phyloP scores from a whole-genome alignment of 2,329 filamentous ascomycete genomes.

The Aspergillus fischeri region DNA sequence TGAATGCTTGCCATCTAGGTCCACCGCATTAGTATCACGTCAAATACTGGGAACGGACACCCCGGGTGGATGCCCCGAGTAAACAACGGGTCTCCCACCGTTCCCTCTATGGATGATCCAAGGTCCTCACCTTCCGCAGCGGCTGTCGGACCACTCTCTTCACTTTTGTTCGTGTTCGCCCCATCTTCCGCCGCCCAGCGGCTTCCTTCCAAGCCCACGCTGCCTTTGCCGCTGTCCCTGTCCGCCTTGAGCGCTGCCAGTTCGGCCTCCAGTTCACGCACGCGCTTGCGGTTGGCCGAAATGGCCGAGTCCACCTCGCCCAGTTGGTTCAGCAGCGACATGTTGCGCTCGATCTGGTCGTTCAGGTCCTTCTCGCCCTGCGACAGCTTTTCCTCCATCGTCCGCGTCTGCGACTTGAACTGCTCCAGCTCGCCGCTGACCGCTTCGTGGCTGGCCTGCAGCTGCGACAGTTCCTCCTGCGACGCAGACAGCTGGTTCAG shows the following conservation, averaged over 20 bases:
- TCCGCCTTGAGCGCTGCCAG: conserved; percentile 34
- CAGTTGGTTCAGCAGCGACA: conserved; percentile 37
- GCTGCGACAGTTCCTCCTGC: conserved; percentile 29
- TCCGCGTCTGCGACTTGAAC: conserved; percentile 23
- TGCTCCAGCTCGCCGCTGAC: conserved; percentile 31
- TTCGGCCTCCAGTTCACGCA: conserved; percentile 39
- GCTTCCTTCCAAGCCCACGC: conserved; percentile 35
- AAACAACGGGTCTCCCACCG: conserved; percentile 43
- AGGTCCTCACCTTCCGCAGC: conserved; percentile 45
- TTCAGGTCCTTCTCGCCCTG: conserved; percentile 35
- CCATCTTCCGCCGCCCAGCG: conserved; percentile 38
- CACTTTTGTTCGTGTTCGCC: conserved; percentile 22
- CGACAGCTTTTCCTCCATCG: conserved; percentile 30
- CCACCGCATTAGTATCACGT: conserved; percentile 8
- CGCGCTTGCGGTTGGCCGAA: conserved; percentile 31
- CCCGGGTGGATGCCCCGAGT: conserved; percentile 11
- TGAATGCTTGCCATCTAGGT: conserved; percentile 45
- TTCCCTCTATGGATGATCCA: conserved; percentile 46
- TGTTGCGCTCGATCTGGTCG: conserved; percentile 40
- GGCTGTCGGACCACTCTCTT: conserved; percentile 32
- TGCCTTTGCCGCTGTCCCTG: conserved; percentile 25
- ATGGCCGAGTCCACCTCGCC: conserved; percentile 36
- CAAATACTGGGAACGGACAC: conserved; percentile 21
- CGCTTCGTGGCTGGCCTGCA: conserved; percentile 29
- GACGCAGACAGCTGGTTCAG: conserved; percentile 48